Evolutionary conservation across 768 basidiomycete species (phyloP), one percentile per base, ranked within the genome.

Genomic region (Erythrobasidium yunnanense): DNA sequence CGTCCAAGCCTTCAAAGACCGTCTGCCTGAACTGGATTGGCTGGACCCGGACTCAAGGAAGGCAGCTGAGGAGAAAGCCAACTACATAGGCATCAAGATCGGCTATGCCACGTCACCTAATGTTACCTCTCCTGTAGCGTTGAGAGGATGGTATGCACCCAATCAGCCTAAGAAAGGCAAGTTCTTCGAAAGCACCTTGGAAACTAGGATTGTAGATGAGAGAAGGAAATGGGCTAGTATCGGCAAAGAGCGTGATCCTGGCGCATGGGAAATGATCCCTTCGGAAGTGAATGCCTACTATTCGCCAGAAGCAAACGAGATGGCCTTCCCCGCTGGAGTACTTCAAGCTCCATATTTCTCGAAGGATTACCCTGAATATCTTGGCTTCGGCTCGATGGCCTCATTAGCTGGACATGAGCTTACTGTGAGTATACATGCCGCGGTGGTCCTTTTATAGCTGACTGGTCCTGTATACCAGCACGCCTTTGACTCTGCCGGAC

Each of bases 261-360:
- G 87, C 17, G 78, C 80, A 18, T 97, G 91, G 90, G 85, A 87
- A 74, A 93, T 95, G 87, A 83, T 81, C 68, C 87, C 90, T 0
- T 84, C 86, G 0, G 86, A 81, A 55, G 69, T 92, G 67, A 88
- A 91, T 73, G 90, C 90, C 0, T 91, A 91, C 77, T 90, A 84
- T 77, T 85, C 85, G 68, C 86, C 90, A 32, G 86, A 88, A 8
- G 84, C 86, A 1, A 91, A 90, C 69, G 90, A 93, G 85, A 90
- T 92, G 55, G 88, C 90, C 22, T 96, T 99, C 79, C 92, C 95
- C 7, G 93, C 95, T 22, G 95, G 95, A 25, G 91, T 97, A 72
- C 78, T 97, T 18, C 89, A 86, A 69, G 85, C 88, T 34, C 65
- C 55, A 15, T 69, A 49, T 57, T 63, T 58, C 49, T n/a, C 45